phyloP scores from a whole-genome alignment of 2,329 filamentous ascomycete genomes.

The Akanthomyces uredinophilus region DNA sequence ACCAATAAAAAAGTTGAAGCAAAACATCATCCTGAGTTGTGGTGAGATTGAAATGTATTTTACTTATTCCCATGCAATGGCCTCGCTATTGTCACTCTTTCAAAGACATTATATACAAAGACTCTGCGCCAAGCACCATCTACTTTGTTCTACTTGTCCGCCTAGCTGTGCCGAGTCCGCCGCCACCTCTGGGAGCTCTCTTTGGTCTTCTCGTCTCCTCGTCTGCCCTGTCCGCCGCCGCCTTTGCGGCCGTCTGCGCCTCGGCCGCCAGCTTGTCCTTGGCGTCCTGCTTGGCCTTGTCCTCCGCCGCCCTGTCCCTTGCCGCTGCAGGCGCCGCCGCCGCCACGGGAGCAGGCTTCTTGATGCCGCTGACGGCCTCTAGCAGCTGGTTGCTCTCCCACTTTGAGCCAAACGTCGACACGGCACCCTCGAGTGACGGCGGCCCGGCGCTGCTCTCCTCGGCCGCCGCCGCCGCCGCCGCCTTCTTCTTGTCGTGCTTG shows the following conservation, averaged over 20 bases:
- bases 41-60: background rate
- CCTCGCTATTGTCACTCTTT: background rate
- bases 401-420: slow-evolving; percentile 34
- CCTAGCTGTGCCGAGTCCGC: slow-evolving; percentile 11
- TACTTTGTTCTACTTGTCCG: slow-evolving; percentile 8
- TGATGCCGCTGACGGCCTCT: slow-evolving; percentile 42
- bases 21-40: background rate
- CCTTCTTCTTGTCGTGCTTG: background rate
- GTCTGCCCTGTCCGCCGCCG: slow-evolving; percentile 15
- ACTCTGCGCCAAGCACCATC: slow-evolving; percentile 5
- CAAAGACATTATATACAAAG: slow-evolving; percentile 5
- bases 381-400: slow-evolving; percentile 43
- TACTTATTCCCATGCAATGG: background rate
- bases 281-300: slow-evolving; percentile 25
- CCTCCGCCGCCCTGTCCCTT: slow-evolving; percentile 15
- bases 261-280: slow-evolving; percentile 19
- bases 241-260: slow-evolving; percentile 15
- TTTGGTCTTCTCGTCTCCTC: slow-evolving; percentile 27
- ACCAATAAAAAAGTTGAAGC: slow-evolving; percentile 1
- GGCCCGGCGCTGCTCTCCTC: background rate
- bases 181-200: slow-evolving; percentile 17
- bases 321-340: slow-evolving; percentile 7
- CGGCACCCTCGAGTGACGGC: slow-evolving; percentile 29
- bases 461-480: slow-evolving; percentile 14
- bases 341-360: slow-evolving; percentile 28